Evolutionary conservation across 495 filamentous ascomycete species (phyloP), one percentile per base, ranked within the genome.

Genomic region (Parathielavia appendiculata): DNA sequence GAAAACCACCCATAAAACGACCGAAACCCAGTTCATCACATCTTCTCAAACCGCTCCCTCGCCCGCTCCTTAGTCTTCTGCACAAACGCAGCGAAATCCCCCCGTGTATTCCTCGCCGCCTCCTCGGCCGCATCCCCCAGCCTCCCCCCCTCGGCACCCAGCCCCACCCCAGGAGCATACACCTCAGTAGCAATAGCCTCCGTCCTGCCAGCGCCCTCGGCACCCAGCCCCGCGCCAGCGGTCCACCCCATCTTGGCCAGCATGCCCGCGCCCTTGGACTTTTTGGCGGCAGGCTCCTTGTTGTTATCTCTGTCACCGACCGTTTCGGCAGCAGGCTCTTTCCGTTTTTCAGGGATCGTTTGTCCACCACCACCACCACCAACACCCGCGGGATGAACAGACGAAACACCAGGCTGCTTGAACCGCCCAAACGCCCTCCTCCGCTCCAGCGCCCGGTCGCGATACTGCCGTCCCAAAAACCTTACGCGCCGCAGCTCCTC

Each of bases 231-330:
- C 56, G 84, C 79, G 1, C 91, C 91, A 3, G 82, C 82, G 13
- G 79, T 85, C 89, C 89, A 96, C 16, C 91, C 91, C 89, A 96
- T 95, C 74, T 95, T 96, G 50, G 86, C 85, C 8, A 97, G 80
- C 35, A 97, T 75, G 1, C 86, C 83, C 7, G 89, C 88, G 23
- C 91, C 92, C 74, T 92, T 96, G n/a, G 89, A 92, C 56, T 80
- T 79, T 19, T 73, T 51, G 65, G 59, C 61, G 34, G 61, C 51
- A 5, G 61, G 36, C n/a, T 59, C 62, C 26, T 64, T 64, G 6
- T 41, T 60, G 34, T 62, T 58, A 3, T 38, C 26, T 30, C 6
- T 9, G 22, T 46, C 56, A 16, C 8, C 48, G 13, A 17, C 26
- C 12, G 57, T 60, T 0, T 51, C 38, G 9, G 35, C 47, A 4